These are phyloP conservation scores for Podila epigama DNA, from an alignment of 192 early-diverging fungal genomes.

Conservation along the genomic window DNA sequence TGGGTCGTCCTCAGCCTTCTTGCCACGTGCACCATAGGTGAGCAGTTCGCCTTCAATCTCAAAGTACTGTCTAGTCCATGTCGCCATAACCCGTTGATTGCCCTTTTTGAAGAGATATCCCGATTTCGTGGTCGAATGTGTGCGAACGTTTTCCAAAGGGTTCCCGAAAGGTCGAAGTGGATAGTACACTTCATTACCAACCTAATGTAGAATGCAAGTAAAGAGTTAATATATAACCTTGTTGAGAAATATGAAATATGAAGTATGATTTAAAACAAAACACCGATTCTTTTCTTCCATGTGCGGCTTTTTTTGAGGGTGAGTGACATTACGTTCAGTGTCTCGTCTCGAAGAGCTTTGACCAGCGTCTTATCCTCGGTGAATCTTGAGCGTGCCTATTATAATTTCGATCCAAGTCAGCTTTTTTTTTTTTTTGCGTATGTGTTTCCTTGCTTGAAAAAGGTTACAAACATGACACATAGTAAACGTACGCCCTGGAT, in stretches of 20 bases:
- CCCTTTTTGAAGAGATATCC: slow-evolving; percentile 86
- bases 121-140: slow-evolving; percentile 60
- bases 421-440: background rate
- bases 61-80: slow-evolving; percentile 84
- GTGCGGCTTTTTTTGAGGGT: slow-evolving; percentile 6
- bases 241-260: no score
- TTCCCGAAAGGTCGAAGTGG: slow-evolving; percentile 43
- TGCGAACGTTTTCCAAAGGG: slow-evolving; percentile 11
- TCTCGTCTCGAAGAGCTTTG: slow-evolving; percentile 37
- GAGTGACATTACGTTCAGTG: slow-evolving; percentile 20
- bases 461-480: slow-evolving; percentile 9
- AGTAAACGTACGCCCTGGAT: slow-evolving; percentile 30
- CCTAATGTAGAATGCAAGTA: background rate
- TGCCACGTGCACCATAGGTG: slow-evolving; percentile 53
- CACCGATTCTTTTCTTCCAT: slow-evolving; percentile 9
- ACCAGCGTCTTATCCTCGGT: slow-evolving; percentile 37
- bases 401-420: background rate
- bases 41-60: slow-evolving; percentile 69
- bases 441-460: background rate
- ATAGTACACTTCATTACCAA: slow-evolving; percentile 48
- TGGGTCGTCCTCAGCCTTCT: slow-evolving; percentile 61
- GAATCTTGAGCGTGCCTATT: slow-evolving; percentile 32
- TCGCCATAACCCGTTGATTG: slow-evolving; percentile 74
- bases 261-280: background rate
- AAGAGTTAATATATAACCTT: background rate